A percentile compares a stretch with the other conserved stretches of the same genome.
Conservation (phyloP, 345 rosid genomes). For the Populus nigra region DNA sequence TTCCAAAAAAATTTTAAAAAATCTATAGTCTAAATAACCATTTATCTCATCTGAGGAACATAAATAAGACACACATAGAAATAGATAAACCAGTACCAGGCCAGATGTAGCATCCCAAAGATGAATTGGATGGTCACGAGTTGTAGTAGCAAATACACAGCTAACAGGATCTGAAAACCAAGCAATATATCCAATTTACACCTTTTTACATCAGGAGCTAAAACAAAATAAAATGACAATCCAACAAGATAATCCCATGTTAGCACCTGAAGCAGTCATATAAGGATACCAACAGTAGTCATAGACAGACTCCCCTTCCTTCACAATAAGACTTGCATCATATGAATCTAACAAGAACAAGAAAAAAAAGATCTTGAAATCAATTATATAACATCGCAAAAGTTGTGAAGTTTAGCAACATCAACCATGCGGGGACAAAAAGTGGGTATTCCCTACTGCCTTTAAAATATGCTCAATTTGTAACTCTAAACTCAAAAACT, state of each 20-base stretch:
- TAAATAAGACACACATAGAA: background rate
- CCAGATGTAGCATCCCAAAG: constrained; percentile 95
- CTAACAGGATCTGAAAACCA: constrained; percentile 64
- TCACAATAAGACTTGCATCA: constrained; percentile 56
- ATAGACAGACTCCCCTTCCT: constrained; percentile 86
- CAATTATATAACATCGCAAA: no score
- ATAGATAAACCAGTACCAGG: constrained; percentile 49
- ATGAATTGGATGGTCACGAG: constrained; percentile 98
- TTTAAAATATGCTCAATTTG: background rate
- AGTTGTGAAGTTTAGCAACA: background rate
- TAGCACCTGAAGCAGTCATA: constrained; percentile 81
- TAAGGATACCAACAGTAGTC: constrained; percentile 96
- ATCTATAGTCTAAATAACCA: constrained; percentile 1
- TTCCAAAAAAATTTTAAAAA: background rate
- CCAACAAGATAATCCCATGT: background rate
- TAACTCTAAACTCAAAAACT: background rate
- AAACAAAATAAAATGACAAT: background rate
- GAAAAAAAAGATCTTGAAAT: background rate
- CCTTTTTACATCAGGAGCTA: constrained; percentile 6
- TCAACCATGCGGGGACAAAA: background rate
- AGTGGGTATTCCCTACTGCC: background rate
- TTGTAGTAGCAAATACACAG: constrained; percentile 81
- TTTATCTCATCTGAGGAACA: background rate
- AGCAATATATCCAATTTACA: constrained; percentile 6
- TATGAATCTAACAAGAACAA: constrained; percentile 59